These are phyloP conservation scores for Mortierella sp. DNA, from an alignment of 371 early-diverging fungal species.

Conservation along the genomic window DNA sequence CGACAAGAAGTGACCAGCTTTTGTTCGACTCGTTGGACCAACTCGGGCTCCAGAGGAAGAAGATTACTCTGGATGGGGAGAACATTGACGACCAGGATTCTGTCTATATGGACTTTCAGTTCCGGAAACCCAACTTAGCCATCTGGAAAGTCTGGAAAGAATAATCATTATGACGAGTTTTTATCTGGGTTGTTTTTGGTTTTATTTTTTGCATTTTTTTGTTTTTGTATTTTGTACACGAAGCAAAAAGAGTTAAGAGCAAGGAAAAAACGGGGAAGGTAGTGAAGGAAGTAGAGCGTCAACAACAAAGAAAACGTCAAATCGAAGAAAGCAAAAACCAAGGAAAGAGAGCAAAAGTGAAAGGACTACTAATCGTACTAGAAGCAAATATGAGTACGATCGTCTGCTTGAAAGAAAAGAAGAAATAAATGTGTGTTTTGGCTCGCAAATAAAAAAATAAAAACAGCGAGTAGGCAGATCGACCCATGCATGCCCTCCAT, in stretches of 20 bases:
- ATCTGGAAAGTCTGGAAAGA: constrained; percentile 53
- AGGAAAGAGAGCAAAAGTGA: not conserved
- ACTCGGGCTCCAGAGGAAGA: constrained; percentile 28
- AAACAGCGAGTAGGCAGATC: not conserved
- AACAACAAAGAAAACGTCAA: not conserved
- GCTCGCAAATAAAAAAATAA: not conserved
- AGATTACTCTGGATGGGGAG: constrained; percentile 14
- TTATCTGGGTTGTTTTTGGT: constrained; percentile 10
- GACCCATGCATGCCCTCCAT: not conserved
- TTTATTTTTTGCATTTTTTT: constrained; percentile 18
- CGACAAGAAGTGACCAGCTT: constrained; percentile 40
- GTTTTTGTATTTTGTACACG: constrained; percentile 23
- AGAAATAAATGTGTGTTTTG: not conserved
- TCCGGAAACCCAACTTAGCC: constrained; percentile 34
- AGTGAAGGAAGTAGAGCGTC: not conserved
- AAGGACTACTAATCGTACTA: not conserved
- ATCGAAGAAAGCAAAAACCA: not conserved
- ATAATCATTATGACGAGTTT: not conserved
- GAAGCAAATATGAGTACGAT: constrained; percentile 5
- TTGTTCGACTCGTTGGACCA: constrained; percentile 47
- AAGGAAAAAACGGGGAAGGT: not conserved
- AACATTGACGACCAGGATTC: constrained; percentile 6
- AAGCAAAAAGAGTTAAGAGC: not conserved
- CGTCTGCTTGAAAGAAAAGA: not conserved
- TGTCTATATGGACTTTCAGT: constrained; percentile 37